Percentiles rank a stretch among this genome's conserved stretches.
Evolutionary conservation across 2,329 filamentous ascomycete species (phyloP).

Genomic region (Microascus cirrosus): DNA sequence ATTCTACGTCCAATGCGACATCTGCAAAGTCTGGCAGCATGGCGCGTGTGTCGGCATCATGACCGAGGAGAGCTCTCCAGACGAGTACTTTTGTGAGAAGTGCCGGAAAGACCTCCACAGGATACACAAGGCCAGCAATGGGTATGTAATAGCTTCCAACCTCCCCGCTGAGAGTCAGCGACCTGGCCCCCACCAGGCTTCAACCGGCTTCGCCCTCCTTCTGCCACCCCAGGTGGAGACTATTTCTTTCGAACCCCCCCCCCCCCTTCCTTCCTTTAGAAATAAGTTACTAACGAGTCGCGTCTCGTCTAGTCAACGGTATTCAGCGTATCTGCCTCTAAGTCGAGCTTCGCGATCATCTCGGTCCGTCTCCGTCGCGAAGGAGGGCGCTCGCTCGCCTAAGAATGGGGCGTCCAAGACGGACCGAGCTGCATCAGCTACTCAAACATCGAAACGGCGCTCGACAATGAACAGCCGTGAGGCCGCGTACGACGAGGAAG

Average conservation of each 20-base stretch:
- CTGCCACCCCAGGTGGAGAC: neutral
- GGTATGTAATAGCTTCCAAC: constrained; percentile 47
- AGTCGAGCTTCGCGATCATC: constrained; percentile 46
- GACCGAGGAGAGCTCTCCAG: constrained; percentile 83
- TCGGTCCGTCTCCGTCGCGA: constrained; percentile 53
- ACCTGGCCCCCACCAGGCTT: neutral
- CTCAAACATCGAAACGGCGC: constrained; percentile 64
- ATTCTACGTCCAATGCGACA: constrained; percentile 95
- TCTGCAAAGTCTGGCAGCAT: constrained; percentile 98
- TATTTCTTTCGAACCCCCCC: neutral
- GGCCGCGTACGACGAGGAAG: constrained; percentile 91
- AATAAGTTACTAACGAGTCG: neutral
- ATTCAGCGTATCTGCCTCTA: constrained; percentile 54
- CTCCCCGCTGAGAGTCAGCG: neutral
- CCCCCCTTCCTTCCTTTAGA: neutral
- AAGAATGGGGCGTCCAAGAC: constrained; percentile 44
- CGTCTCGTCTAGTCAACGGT: constrained; percentile 43
- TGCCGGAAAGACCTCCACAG: constrained; percentile 88
- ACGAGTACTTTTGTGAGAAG: constrained; percentile 96
- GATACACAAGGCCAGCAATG: constrained; percentile 68
- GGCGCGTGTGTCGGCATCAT: constrained; percentile 96
- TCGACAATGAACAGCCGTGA: constrained; percentile 97
- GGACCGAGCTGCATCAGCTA: constrained; percentile 37
- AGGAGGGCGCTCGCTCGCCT: constrained; percentile 46
- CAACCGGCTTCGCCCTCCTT: neutral